phyloP scores from a whole-genome alignment of 257 asterid species.

The Solanum peruvianum region DNA sequence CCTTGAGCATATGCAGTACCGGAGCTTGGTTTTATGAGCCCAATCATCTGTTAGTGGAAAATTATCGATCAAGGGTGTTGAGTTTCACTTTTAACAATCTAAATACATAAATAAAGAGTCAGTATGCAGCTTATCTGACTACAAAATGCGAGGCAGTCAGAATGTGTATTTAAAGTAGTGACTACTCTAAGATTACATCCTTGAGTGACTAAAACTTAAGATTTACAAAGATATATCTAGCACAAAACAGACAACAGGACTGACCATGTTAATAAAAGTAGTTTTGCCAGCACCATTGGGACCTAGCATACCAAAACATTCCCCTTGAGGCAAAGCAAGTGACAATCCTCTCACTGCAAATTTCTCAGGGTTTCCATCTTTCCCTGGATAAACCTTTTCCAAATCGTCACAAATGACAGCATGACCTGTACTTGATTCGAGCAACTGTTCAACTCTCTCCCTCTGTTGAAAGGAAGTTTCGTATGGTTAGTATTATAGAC shows the following conservation, averaged over 20 bases:
- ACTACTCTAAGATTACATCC: neutral
- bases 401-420: constrained; percentile 65
- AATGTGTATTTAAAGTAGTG: neutral
- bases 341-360: constrained; percentile 84
- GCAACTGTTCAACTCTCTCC: constrained; percentile 77
- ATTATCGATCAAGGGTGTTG: neutral
- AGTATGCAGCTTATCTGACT: neutral
- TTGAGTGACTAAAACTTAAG: neutral
- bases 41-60: constrained; percentile 67
- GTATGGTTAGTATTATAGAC: constrained; percentile 5
- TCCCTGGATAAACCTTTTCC: constrained; percentile 73
- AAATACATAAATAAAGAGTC: neutral
- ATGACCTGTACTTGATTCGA: constrained; percentile 48
- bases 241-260: constrained; percentile 4
- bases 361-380: constrained; percentile 89
- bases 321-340: constrained; percentile 87
- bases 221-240: neutral
- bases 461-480: constrained; percentile 29
- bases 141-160: neutral
- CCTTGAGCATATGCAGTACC: constrained; percentile 82
- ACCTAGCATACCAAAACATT: constrained; percentile 99
- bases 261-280: constrained; percentile 85
- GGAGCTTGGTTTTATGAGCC: constrained; percentile 80
- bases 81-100: neutral
- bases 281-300: constrained; percentile 99